phyloP scores from a whole-genome alignment of 2,329 filamentous ascomycete genomes.

The Aspergillus caelatus region DNA sequence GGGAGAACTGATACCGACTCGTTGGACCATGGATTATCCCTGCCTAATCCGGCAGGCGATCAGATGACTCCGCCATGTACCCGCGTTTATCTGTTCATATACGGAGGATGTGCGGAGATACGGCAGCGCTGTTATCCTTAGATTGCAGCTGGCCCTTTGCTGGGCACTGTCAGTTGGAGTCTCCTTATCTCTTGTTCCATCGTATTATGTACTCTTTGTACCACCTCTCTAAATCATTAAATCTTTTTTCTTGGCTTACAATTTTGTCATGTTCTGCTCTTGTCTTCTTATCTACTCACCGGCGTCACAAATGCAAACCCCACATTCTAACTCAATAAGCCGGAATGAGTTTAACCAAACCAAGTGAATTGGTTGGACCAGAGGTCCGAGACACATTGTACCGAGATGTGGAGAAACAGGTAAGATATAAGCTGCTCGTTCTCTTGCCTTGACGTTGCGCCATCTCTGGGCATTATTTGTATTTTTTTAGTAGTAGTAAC shows the following conservation, averaged over 20 bases:
- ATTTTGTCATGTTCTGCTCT: neutral
- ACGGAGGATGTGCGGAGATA: neutral
- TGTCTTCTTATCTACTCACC: too few relatives aligned
- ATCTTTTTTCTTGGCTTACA: neutral
- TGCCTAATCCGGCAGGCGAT: neutral
- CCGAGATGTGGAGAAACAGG: slow-evolving; percentile 37
- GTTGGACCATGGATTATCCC: neutral
- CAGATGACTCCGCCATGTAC: neutral
- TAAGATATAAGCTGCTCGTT: slow-evolving; percentile 16
- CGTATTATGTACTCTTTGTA: neutral
- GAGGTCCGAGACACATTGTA: neutral
- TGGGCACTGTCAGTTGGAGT: neutral
- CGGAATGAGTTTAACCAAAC: neutral
- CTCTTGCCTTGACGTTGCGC: neutral
- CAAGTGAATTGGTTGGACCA: neutral
- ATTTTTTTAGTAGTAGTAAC: neutral
- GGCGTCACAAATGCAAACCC: neutral
- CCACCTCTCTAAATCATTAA: neutral
- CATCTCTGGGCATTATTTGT: slow-evolving; percentile 6
- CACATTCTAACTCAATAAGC: neutral
- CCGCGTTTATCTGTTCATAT: neutral
- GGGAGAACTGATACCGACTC: neutral
- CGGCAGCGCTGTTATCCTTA: neutral
- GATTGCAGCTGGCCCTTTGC: neutral
- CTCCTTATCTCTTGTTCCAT: neutral